Conservation (phyloP, 1,139 yeast genomes). For the Zygosaccharomyces pseudobailii region DNA sequence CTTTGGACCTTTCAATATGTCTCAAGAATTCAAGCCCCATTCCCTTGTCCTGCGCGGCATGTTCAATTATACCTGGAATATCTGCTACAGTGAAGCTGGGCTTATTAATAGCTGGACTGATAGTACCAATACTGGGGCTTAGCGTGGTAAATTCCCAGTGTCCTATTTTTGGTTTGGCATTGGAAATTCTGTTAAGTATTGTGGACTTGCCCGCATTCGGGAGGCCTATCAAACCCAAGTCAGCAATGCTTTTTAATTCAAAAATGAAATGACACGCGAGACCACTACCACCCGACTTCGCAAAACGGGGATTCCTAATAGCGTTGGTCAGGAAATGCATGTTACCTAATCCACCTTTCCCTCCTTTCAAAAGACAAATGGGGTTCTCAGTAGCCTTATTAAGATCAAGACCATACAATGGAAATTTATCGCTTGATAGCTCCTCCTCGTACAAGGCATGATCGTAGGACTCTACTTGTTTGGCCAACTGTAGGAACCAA, state of each 20-base stretch:
- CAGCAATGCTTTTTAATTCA: constrained; percentile 85
- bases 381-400: constrained; percentile 61
- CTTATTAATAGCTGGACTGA: constrained; percentile 58
- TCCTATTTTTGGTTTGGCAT: constrained; percentile 87
- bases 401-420: constrained; percentile 74
- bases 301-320: constrained; percentile 84
- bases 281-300: constrained; percentile 73
- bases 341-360: constrained; percentile 92
- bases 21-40: constrained; percentile 91
- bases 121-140: constrained; percentile 89
- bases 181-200: constrained; percentile 77
- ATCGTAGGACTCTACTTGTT: constrained; percentile 63
- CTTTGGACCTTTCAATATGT: constrained; percentile 88
- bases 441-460: constrained; percentile 58
- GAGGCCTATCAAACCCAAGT: constrained; percentile 86
- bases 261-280: constrained; percentile 63
- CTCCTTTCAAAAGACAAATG: constrained; percentile 70
- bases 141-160: constrained; percentile 97
- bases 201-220: constrained; percentile 98
- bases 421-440: constrained; percentile 59
- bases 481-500: constrained; percentile 60
- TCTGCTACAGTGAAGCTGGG: constrained; percentile 91
- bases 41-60: constrained; percentile 80
- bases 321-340: constrained; percentile 86
- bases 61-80: constrained; percentile 90